These are phyloP conservation scores for Themeda triandra DNA, from an alignment of 176 grass and related monocot species.

Conservation along the genomic window DNA sequence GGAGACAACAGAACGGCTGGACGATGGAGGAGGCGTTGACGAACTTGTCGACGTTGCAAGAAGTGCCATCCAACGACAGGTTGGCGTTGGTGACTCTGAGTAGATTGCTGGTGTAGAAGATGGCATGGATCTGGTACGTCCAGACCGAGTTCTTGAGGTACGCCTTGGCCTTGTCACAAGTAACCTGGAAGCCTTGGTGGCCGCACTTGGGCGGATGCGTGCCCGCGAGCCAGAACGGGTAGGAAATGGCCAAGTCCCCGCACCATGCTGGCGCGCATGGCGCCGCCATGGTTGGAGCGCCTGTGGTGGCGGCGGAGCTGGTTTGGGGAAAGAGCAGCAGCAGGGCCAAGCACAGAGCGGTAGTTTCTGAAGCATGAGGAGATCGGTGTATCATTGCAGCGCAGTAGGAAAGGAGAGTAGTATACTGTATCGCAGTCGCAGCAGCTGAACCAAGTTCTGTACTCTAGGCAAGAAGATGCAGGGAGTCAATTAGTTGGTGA, in stretches of 20 bases:
- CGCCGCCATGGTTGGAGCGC: background rate
- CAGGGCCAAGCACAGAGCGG: background rate
- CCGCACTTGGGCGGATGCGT: background rate
- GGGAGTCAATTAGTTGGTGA: too few species aligned
- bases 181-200: background rate
- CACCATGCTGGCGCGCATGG: background rate
- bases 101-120: background rate
- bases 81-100: background rate
- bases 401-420: background rate
- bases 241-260: background rate
- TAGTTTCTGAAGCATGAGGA: background rate
- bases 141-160: background rate
- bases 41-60: background rate
- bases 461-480: background rate
- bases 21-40: slow-evolving; percentile 23
- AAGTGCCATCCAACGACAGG: background rate
- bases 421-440: background rate
- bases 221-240: background rate
- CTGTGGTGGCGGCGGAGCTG: background rate
- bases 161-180: background rate
- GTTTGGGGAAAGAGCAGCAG: background rate
- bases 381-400: background rate
- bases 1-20: slow-evolving; percentile 17
- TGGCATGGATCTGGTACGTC: background rate
- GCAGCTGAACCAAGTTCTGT: too few species aligned